phyloP scores from a whole-genome alignment of 352 stramenopile genomes.

The Phytopythium helicoides region DNA sequence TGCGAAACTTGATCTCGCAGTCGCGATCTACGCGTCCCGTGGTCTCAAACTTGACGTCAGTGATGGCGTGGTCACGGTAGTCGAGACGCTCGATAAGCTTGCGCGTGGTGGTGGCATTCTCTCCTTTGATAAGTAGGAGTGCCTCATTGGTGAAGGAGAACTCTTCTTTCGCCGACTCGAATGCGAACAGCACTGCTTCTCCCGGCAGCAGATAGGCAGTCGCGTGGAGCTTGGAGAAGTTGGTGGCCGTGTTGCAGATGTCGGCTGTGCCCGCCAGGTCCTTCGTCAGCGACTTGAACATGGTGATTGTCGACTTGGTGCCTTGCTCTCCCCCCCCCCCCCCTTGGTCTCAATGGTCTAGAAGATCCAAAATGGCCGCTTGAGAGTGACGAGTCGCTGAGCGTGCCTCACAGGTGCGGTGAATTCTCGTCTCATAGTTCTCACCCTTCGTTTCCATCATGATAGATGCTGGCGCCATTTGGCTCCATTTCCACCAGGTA shows the following conservation, averaged over 20 bases:
- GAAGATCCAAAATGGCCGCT: too few relatives aligned
- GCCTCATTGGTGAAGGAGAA: constrained; percentile 65
- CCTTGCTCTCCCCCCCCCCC: too few relatives aligned
- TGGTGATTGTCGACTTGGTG: constrained; percentile 10
- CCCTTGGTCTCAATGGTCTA: too few relatives aligned
- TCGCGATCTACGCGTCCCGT: constrained; percentile 44
- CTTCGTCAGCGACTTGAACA: constrained; percentile 49
- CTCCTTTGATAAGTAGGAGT: constrained; percentile 32
- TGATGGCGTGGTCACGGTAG: constrained; percentile 26
- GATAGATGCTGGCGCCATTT: too few relatives aligned
- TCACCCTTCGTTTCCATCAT: too few relatives aligned
- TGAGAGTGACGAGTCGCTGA: too few relatives aligned
- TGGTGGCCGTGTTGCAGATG: constrained; percentile 38
- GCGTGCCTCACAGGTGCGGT: too few relatives aligned
- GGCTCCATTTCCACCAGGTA: too few relatives aligned
- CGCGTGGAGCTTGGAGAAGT: constrained; percentile 28
- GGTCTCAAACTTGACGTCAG: constrained; percentile 43
- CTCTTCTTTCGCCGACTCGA: constrained; percentile 57
- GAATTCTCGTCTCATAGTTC: too few relatives aligned
- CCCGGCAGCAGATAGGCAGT: constrained; percentile 31
- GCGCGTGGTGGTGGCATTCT: constrained; percentile 47
- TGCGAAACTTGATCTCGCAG: constrained; percentile 58
- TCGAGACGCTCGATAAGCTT: constrained; percentile 45
- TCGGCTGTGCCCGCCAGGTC: constrained; percentile 50
- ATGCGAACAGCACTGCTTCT: constrained; percentile 50